Conservation (phyloP, 1,284 basidiomycete species). For the Ganoderma lucidum region DNA sequence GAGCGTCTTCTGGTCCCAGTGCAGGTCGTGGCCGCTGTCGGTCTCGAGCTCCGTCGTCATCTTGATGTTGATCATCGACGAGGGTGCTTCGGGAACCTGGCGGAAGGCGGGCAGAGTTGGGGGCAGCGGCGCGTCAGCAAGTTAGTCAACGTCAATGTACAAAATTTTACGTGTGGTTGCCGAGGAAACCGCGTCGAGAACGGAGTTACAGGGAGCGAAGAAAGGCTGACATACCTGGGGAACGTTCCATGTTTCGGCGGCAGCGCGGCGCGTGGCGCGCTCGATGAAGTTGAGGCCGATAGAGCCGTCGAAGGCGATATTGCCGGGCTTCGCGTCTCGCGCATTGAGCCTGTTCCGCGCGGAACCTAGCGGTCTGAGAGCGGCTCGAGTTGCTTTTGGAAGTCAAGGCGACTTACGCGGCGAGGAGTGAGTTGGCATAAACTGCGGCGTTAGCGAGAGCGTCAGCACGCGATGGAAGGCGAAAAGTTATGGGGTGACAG, state of each 20-base stretch:
- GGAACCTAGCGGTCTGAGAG: neutral
- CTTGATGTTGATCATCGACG: constrained; percentile 12
- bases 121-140: neutral
- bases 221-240: neutral
- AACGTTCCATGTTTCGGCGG: constrained; percentile 9
- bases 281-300: constrained; percentile 12
- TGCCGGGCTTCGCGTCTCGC: neutral
- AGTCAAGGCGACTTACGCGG: neutral
- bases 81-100: neutral
- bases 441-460: constrained; percentile 4
- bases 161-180: neutral
- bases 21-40: neutral
- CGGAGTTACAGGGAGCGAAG: too few species aligned
- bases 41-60: constrained; percentile 12
- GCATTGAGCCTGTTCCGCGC: constrained; percentile 2
- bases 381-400: neutral
- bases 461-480: neutral
- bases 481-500: neutral
- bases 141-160: neutral
- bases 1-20: constrained; percentile 5
- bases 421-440: constrained; percentile 9
- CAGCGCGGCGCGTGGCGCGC: constrained; percentile 6
- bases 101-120: neutral
- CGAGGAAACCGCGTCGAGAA: neutral
- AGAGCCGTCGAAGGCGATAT: constrained; percentile 9